Conservation (phyloP, 495 filamentous ascomycete genomes). For the Saxophila tyrrhenica region DNA sequence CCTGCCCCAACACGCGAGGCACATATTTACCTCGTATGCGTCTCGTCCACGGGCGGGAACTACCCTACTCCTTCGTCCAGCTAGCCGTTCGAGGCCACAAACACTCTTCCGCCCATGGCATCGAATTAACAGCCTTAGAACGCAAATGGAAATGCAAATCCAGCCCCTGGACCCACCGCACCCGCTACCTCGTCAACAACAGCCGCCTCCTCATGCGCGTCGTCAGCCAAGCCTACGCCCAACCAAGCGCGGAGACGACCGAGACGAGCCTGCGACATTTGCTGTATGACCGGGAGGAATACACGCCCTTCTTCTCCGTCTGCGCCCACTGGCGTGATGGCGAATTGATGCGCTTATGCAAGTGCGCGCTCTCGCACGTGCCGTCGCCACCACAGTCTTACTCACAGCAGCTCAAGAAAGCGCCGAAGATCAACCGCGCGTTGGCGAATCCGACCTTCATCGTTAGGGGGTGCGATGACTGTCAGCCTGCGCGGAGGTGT, state of each 20-base stretch:
- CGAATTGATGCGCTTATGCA: slow-evolving; percentile 44
- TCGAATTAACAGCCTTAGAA: slow-evolving; percentile 31
- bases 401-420: slow-evolving; percentile 19
- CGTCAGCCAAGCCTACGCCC: slow-evolving; percentile 35
- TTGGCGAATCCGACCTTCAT: slow-evolving; percentile 35
- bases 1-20: slow-evolving; percentile 38
- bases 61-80: slow-evolving; percentile 46
- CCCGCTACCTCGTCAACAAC: slow-evolving; percentile 40
- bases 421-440: slow-evolving; percentile 27
- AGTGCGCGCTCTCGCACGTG: slow-evolving; percentile 48
- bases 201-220: slow-evolving; percentile 45
- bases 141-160: slow-evolving; percentile 39
- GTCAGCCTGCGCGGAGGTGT: slow-evolving; percentile 46
- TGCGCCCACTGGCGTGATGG: slow-evolving; percentile 52
- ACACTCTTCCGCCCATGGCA: slow-evolving; percentile 36
- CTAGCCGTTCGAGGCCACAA: slow-evolving; percentile 35
- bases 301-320: slow-evolving; percentile 46
- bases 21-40: slow-evolving; percentile 37
- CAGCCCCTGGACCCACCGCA: slow-evolving; percentile 37
- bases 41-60: slow-evolving; percentile 39
- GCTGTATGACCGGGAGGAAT: slow-evolving; percentile 46
- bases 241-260: slow-evolving; percentile 29
- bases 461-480: slow-evolving; percentile 40
- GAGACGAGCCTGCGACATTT: slow-evolving; percentile 38
- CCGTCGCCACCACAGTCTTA: slow-evolving; percentile 32